Evolutionary conservation across 441 rosid species (phyloP).

Genomic region (Hura crepitans): DNA sequence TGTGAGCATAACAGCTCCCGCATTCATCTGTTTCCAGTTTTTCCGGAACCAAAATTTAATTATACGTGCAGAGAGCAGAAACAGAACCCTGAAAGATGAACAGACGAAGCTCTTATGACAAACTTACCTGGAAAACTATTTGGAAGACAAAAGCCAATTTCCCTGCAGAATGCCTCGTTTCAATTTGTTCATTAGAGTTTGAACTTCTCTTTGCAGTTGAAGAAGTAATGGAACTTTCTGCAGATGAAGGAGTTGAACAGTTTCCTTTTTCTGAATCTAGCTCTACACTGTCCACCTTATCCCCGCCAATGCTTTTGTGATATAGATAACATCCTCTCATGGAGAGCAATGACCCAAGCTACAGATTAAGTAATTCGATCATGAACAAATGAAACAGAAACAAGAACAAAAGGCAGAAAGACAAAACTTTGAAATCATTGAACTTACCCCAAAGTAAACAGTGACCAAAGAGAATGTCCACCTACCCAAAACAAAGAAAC

Average conservation of each 20-base stretch:
- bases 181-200: conserved; percentile 21
- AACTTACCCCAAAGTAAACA: conserved; percentile 72
- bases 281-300: conserved; percentile 62
- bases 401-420: too few relatives aligned
- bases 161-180: conserved; percentile 48
- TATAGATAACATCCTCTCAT: conserved; percentile 65
- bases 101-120: not conserved
- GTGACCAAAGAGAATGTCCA: conserved; percentile 80
- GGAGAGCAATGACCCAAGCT: conserved; percentile 82
- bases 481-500: conserved; percentile 44
- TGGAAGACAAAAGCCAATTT: conserved; percentile 64
- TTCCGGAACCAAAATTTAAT: conserved; percentile 9
- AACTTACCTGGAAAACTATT: conserved; percentile 75
- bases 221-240: conserved; percentile 23
- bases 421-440: not conserved
- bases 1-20: conserved; percentile 95
- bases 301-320: conserved; percentile 62
- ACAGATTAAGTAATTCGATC: conserved; percentile 7
- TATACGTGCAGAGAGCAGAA: too few relatives aligned
- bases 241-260: conserved; percentile 22
- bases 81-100: not conserved
- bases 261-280: conserved; percentile 68
- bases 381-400: not conserved
- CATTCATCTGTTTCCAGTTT: conserved; percentile 59
- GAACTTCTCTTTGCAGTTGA: conserved; percentile 35